Conservation (phyloP, 2,329 filamentous ascomycete species). For the Ceratocystis ficicola region DNA sequence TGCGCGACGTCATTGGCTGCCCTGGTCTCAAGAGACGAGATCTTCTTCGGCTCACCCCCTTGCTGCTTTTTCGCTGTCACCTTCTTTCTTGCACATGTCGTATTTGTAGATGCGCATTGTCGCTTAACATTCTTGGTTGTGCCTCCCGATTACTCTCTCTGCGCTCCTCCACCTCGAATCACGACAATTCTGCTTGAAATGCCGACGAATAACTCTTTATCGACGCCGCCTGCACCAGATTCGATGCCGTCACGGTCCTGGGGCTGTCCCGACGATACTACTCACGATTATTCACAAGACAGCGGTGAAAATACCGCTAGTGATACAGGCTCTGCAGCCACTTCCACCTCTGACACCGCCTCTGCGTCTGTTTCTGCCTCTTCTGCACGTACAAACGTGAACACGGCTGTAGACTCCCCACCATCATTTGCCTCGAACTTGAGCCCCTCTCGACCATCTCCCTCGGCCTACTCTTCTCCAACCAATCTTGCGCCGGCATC, state of each 20-base stretch:
- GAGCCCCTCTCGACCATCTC: neutral
- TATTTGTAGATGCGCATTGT: neutral
- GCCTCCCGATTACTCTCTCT: neutral
- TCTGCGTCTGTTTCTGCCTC: neutral
- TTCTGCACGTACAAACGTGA: too few species aligned
- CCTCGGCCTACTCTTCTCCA: neutral
- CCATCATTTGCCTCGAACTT: neutral
- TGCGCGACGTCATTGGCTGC: neutral
- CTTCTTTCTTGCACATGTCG: neutral
- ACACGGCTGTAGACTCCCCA: neutral
- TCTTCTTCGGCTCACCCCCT: neutral
- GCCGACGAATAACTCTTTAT: conserved; percentile 14
- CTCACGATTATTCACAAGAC: neutral
- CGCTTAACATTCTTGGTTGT: neutral
- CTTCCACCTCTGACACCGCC: neutral
- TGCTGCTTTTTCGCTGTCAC: neutral
- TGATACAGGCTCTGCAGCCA: neutral
- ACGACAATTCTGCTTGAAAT: neutral
- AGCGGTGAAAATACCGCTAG: neutral
- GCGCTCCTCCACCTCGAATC: neutral
- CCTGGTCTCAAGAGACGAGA: neutral
- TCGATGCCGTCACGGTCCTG: neutral
- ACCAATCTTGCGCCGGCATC: neutral
- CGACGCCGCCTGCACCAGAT: conserved; percentile 10
- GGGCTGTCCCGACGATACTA: conserved; percentile 16